phyloP scores from a whole-genome alignment of 2,329 filamentous ascomycete species.

The Colletotrichum tanaceti region DNA sequence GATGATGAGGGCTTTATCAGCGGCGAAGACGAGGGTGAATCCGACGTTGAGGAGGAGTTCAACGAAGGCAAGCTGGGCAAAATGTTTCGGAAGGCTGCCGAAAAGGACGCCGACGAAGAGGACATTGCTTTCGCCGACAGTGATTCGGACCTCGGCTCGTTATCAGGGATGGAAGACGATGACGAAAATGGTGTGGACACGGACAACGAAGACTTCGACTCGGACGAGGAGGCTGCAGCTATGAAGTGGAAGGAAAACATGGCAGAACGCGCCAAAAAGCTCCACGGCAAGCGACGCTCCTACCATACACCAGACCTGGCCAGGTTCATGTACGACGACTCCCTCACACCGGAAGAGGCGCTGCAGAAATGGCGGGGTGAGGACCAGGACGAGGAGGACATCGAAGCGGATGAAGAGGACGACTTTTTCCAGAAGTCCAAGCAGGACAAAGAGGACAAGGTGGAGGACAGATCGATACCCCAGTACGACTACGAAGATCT shows the following conservation, averaged over 20 bases:
- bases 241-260: constrained; percentile 92
- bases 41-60: constrained; percentile 67
- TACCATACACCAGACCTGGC: constrained; percentile 87
- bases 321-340: constrained; percentile 87
- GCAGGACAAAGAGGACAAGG: constrained; percentile 74
- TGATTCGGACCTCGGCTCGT: constrained; percentile 93
- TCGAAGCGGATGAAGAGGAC: constrained; percentile 67
- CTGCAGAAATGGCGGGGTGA: constrained; percentile 84
- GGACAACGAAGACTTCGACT: constrained; percentile 64
- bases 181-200: constrained; percentile 59
- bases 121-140: constrained; percentile 94
- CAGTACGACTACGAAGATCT: constrained; percentile 83
- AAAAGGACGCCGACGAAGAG: constrained; percentile 67
- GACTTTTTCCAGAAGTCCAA: constrained; percentile 74
- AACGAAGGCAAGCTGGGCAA: constrained; percentile 70
- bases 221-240: constrained; percentile 77
- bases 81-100: constrained; percentile 66
- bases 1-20: constrained; percentile 67
- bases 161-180: constrained; percentile 70
- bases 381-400: constrained; percentile 65
- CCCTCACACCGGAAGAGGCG: constrained; percentile 79
- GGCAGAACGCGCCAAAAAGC: constrained; percentile 75
- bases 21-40: constrained; percentile 63
- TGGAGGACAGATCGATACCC: constrained; percentile 85
- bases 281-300: constrained; percentile 76